Conservation (phyloP, 495 filamentous ascomycete species). For the Chlorociboria aeruginascens region DNA sequence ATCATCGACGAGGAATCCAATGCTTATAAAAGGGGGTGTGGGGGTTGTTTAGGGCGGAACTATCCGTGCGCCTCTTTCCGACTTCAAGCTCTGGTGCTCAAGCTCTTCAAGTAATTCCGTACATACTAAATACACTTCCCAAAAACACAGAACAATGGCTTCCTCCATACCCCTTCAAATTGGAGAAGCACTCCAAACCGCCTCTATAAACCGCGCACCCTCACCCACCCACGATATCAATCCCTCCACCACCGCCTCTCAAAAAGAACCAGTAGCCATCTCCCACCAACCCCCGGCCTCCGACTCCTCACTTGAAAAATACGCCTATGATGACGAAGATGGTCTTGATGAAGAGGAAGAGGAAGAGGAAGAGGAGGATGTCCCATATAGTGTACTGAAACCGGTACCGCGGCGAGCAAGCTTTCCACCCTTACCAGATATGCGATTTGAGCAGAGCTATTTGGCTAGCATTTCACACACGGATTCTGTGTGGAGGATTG, state of each 20-base stretch:
- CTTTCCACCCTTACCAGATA: slow-evolving; percentile 79
- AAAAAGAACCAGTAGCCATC: slow-evolving; percentile 34
- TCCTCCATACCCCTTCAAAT: slow-evolving; percentile 42
- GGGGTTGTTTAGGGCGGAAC: too few relatives aligned
- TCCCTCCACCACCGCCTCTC: slow-evolving; percentile 58
- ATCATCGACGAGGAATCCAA: too few relatives aligned
- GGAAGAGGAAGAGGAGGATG: slow-evolving; percentile 26
- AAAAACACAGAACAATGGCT: slow-evolving; percentile 4
- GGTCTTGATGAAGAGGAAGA: slow-evolving; percentile 25
- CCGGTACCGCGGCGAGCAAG: slow-evolving; percentile 34
- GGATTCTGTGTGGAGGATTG: slow-evolving; percentile 62
- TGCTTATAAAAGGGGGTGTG: too few relatives aligned
- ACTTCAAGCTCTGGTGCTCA: not conserved
- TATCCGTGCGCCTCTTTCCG: not conserved
- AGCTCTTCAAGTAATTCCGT: not conserved
- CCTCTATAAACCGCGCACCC: slow-evolving; percentile 57
- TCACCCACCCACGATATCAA: slow-evolving; percentile 66
- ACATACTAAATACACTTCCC: not conserved
- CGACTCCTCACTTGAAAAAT: slow-evolving; percentile 15
- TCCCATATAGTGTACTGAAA: slow-evolving; percentile 44
- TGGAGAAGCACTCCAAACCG: slow-evolving; percentile 67
- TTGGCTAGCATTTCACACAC: slow-evolving; percentile 69
- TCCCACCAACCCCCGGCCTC: slow-evolving; percentile 12
- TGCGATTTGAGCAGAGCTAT: slow-evolving; percentile 97
- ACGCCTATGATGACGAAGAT: slow-evolving; percentile 20